phyloP scores from a whole-genome alignment of 768 basidiomycete species.

The Kwoniella newhampshirensis region DNA sequence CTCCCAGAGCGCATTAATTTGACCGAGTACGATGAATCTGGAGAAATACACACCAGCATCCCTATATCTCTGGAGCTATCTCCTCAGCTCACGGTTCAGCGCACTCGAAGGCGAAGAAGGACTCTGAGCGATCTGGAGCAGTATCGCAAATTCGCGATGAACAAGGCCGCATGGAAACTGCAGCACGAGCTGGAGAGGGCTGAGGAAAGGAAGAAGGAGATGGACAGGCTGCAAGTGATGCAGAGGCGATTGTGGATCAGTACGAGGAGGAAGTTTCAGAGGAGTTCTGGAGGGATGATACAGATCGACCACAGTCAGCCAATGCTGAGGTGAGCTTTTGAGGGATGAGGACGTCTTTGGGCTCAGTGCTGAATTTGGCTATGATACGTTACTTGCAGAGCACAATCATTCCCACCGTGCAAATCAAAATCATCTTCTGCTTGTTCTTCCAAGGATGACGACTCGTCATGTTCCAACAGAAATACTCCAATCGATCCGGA shows the following conservation, averaged over 20 bases:
- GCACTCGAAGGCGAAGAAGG: constrained; percentile 2
- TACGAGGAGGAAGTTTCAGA: not conserved
- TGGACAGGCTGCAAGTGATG: not conserved
- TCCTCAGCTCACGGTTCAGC: no score
- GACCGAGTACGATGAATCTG: no score
- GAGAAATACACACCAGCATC: no score
- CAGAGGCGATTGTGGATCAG: constrained; percentile 14
- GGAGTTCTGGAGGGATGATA: not conserved
- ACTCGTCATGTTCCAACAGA: not conserved
- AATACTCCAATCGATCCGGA: not conserved
- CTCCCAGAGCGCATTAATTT: no score
- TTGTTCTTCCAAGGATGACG: not conserved
- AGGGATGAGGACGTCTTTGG: no score
- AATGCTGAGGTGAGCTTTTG: constrained; percentile 9
- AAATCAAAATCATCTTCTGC: not conserved
- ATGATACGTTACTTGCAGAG: not conserved
- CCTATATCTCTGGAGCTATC: no score
- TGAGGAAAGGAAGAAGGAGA: constrained; percentile 2
- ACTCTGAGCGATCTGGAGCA: constrained; percentile 12
- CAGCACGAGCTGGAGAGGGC: not conserved
- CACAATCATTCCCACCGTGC: constrained; percentile 11
- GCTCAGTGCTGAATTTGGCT: not conserved
- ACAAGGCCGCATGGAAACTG: not conserved
- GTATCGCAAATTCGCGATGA: constrained; percentile 17
- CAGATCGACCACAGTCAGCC: not conserved